These are phyloP conservation scores for Podosphaera fusca DNA, from an alignment of 2,329 filamentous ascomycete genomes.

Conservation along the genomic window DNA sequence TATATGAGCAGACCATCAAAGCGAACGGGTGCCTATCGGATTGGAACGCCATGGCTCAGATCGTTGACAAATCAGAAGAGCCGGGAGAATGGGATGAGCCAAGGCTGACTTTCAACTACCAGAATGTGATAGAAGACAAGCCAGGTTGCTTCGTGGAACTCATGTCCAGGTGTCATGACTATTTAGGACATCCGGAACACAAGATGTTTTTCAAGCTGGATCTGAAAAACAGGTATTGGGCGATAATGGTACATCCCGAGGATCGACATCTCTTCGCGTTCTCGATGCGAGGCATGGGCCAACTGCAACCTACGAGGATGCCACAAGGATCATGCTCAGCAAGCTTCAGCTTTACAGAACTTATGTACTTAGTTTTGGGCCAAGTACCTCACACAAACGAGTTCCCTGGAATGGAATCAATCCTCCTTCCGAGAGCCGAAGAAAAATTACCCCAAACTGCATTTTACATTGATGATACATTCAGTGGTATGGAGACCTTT, in stretches of 20 bases:
- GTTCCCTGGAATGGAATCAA: not conserved
- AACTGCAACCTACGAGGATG: too few relatives aligned
- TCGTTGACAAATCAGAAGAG: too few relatives aligned
- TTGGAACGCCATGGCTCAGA: not conserved
- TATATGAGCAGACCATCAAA: too few relatives aligned
- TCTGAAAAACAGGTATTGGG: not conserved
- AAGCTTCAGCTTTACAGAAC: not conserved
- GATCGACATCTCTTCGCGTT: not conserved
- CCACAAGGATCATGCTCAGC: too few relatives aligned
- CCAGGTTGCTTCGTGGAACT: too few relatives aligned
- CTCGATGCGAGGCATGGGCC: too few relatives aligned
- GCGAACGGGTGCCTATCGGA: too few relatives aligned
- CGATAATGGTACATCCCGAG: not conserved
- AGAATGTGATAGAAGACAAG: too few relatives aligned
- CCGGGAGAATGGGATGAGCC: too few relatives aligned
- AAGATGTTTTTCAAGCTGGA: not conserved
- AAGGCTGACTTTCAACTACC: too few relatives aligned
- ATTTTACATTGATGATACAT: not conserved
- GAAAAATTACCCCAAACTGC: not conserved
- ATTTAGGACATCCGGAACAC: too few relatives aligned
- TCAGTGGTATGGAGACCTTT: not conserved
- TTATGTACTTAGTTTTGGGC: not conserved
- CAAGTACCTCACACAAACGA: not conserved
- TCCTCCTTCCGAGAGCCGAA: not conserved
- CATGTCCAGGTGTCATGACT: too few relatives aligned